Evolutionary conservation across 1,139 yeast species (phyloP).

Genomic region (Blastobotrys petasosporus): DNA sequence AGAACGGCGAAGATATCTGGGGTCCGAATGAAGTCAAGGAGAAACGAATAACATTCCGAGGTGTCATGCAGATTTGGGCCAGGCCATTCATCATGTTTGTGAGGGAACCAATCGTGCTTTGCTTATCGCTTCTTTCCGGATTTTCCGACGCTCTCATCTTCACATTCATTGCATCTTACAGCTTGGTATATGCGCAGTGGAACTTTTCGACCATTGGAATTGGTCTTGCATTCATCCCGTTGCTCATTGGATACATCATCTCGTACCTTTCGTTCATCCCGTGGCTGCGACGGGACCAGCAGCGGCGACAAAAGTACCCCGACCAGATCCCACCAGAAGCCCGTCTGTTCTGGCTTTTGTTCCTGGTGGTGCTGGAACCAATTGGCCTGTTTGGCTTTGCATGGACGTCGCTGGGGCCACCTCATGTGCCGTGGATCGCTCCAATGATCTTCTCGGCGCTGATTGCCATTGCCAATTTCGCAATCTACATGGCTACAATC

Average conservation of each 20-base stretch:
- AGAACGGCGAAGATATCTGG: constrained; percentile 32
- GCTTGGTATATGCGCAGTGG: constrained; percentile 30
- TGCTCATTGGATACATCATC: constrained; percentile 35
- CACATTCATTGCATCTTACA: constrained; percentile 37
- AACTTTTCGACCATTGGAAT: constrained; percentile 29
- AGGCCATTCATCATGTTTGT: constrained; percentile 39
- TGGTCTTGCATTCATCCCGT: constrained; percentile 35
- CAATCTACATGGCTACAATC: constrained; percentile 39
- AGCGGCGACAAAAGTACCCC: constrained; percentile 3
- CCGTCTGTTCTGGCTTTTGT: constrained; percentile 13
- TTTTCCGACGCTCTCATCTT: constrained; percentile 40
- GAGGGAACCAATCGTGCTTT: constrained; percentile 38
- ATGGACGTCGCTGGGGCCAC: constrained; percentile 38
- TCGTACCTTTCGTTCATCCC: constrained; percentile 29
- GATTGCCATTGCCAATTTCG: constrained; percentile 37
- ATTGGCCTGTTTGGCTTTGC: constrained; percentile 39
- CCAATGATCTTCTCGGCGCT: constrained; percentile 36
- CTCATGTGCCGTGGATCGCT: constrained; percentile 34
- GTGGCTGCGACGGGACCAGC: constrained; percentile 30
- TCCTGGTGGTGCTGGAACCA: constrained; percentile 34
- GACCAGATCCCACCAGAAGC: constrained; percentile 11
- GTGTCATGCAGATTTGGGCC: constrained; percentile 32
- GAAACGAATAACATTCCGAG: constrained; percentile 26
- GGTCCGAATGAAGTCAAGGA: constrained; percentile 30
- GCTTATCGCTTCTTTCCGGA: constrained; percentile 37